phyloP scores from a whole-genome alignment of 768 basidiomycete genomes.

The Russula brevipes region DNA sequence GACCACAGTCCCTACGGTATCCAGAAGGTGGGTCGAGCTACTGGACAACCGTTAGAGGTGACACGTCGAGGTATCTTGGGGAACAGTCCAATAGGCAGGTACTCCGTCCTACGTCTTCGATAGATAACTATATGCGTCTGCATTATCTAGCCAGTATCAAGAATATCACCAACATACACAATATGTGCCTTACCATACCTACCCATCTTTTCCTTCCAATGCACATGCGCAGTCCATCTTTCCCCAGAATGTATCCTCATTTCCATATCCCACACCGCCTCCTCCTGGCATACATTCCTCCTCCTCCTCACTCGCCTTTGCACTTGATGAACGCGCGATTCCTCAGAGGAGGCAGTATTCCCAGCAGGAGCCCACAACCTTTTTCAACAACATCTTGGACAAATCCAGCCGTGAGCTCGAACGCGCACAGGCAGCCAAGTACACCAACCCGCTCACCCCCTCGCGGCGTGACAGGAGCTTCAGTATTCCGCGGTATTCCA shows the following conservation, averaged over 20 bases:
- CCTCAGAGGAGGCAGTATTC: constrained; percentile 35
- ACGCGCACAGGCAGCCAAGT: constrained; percentile 29
- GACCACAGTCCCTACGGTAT: constrained; percentile 47
- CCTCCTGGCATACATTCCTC: constrained; percentile 58
- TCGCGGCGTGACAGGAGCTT: constrained; percentile 26
- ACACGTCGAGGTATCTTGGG: constrained; percentile 55
- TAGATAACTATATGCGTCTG: constrained; percentile 20
- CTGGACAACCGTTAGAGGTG: constrained; percentile 60
- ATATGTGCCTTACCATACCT: constrained; percentile 40
- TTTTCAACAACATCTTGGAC: constrained; percentile 63
- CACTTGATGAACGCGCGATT: constrained; percentile 48
- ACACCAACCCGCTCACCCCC: constrained; percentile 25
- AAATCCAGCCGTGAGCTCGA: constrained; percentile 46
- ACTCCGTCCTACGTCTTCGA: not conserved
- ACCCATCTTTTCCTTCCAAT: constrained; percentile 51
- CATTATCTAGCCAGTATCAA: constrained; percentile 26
- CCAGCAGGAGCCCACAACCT: constrained; percentile 55
- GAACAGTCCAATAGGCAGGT: constrained; percentile 34
- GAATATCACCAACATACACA: constrained; percentile 35
- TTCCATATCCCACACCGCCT: constrained; percentile 65
- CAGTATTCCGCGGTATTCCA: constrained; percentile 30
- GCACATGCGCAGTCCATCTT: constrained; percentile 62
- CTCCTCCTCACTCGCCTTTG: constrained; percentile 72
- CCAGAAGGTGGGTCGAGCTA: constrained; percentile 47
- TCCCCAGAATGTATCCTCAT: constrained; percentile 54